These are phyloP conservation scores for Priceomyces carsonii DNA, from an alignment of 805 yeast genomes.

Conservation along the genomic window DNA sequence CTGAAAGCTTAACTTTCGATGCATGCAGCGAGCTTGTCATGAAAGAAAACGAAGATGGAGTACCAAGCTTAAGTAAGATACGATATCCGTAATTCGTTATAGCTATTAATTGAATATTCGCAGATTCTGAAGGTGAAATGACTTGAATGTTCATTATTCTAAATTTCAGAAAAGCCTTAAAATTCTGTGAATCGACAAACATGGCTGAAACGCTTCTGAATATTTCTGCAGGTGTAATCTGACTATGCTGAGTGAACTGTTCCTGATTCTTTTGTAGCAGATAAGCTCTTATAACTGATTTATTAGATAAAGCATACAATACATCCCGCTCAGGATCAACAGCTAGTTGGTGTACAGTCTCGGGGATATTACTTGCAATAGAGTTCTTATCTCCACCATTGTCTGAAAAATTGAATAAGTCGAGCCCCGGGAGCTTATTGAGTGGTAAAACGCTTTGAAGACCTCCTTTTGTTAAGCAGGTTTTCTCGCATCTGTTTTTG, in stretches of 20 bases:
- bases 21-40: constrained; percentile 20
- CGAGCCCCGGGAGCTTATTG: constrained; percentile 34
- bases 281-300: constrained; percentile 80
- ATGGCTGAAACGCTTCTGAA: constrained; percentile 50
- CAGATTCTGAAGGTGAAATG: constrained; percentile 64
- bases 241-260: constrained; percentile 34
- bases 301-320: constrained; percentile 79
- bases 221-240: constrained; percentile 46
- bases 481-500: constrained; percentile 76
- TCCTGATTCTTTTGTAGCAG: constrained; percentile 50
- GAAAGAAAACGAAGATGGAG: constrained; percentile 24
- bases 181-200: constrained; percentile 56
- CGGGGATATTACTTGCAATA: constrained; percentile 39
- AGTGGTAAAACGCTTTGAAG: constrained; percentile 39
- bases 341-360: constrained; percentile 60
- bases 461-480: constrained; percentile 74
- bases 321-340: constrained; percentile 78
- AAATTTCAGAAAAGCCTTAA: constrained; percentile 49
- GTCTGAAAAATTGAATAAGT: constrained; percentile 23
- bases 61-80: constrained; percentile 57
- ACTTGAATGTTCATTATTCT: constrained; percentile 63
- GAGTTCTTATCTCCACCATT: constrained; percentile 12
- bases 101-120: constrained; percentile 72
- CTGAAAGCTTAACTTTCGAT: constrained; percentile 29
- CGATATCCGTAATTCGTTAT: constrained; percentile 84